Base-by-base conservation (phyloP, 805 yeast species). In the Nakazawaea wyomingensis region DNA sequence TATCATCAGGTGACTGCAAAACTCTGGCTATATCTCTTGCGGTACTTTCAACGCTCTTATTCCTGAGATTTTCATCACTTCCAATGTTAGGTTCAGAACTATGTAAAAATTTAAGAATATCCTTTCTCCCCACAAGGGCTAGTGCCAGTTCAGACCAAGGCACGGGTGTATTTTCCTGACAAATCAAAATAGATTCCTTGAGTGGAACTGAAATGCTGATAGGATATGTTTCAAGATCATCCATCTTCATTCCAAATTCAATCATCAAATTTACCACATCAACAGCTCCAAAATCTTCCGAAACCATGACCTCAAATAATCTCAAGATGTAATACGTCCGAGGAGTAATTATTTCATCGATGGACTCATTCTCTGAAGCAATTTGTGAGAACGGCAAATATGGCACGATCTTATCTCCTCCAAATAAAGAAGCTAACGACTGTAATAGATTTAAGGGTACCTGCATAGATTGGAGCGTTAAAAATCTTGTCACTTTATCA, bases 141-240 rank as follows among this genome's bases (percentile, higher is more conserved):
- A 83, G 63, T 13, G 75, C 72, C 16, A 61, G 63, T 24, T 42
- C 55, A 40, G 61, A 70, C 76, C 72, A 76, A 30, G 65, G 74
- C 28, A 69, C 69, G 1, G 72, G 72, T 1, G 79, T 70, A 20
- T 61, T 66, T 42, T 69, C 75, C 60, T 74, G 86, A 53, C 80
- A 72, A 39, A 57, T 55, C 52, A 71, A 67, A 14, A 84, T 60
- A 1, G 80, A 73, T 46, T 80, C 88, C 48, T 76, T 76, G 37
- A 90, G 59, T 0, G 95, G 87, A 4, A 84, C 59, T 26, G 73
- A 61, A 1, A 89, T 66, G 0, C 96, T 96, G 2, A 78, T 61
- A 0, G 96, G 96, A 51, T 72, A 84, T 0, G 88, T 74, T 32
- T 84, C 85, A 5, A 88, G 58, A 37, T 73, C 78, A 4, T 63